phyloP scores from a whole-genome alignment of 352 stramenopile genomes.

The Blastocystis sp. region DNA sequence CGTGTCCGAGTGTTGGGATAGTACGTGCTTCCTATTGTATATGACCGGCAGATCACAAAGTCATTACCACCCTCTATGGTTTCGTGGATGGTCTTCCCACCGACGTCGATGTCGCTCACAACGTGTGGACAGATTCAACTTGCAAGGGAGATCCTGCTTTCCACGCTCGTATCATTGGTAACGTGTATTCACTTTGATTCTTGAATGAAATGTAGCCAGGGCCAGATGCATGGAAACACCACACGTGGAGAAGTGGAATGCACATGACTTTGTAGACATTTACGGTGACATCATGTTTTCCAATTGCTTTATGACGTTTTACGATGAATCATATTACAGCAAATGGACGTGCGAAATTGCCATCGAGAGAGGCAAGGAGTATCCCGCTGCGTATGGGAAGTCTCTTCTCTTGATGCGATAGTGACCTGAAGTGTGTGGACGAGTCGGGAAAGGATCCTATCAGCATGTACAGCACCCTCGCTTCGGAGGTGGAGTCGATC shows the following conservation, averaged over 20 bases:
- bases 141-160: neutral
- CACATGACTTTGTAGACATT: constrained; percentile 6
- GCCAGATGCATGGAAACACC: constrained; percentile 20
- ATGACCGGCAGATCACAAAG: constrained; percentile 25
- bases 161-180: neutral
- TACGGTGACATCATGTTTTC: neutral
- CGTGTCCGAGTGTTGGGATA: constrained; percentile 45
- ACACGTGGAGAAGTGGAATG: neutral
- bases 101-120: neutral
- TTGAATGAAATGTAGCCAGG: constrained; percentile 8
- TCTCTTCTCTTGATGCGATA: neutral
- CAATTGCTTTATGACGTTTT: neutral
- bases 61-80: constrained; percentile 2
- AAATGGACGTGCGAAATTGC: constrained; percentile 5
- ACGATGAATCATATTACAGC: neutral
- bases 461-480: neutral
- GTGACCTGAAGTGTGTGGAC: constrained; percentile 13
- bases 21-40: neutral
- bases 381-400: neutral
- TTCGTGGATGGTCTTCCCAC: constrained; percentile 7
- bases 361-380: constrained; percentile 4
- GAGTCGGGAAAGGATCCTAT: neutral
- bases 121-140: neutral
- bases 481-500: neutral
- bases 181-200: neutral